phyloP scores from a whole-genome alignment of 306 rosid species.

The Dicorynia guianensis region DNA sequence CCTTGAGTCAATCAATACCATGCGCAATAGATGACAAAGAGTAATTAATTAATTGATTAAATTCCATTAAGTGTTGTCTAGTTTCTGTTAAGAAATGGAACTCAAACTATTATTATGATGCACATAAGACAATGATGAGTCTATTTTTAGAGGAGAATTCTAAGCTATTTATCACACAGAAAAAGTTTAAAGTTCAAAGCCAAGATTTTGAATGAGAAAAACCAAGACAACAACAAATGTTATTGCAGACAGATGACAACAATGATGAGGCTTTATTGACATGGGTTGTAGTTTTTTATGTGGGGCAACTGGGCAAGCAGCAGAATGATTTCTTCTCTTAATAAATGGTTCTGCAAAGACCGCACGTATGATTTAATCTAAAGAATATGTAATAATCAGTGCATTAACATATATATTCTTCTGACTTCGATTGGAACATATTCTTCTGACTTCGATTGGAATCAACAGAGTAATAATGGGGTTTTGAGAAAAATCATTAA shows the following conservation, averaged over 20 bases:
- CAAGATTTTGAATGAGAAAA: too few species aligned
- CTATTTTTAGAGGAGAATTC: too few species aligned
- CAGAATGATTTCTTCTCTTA: constrained; percentile 39
- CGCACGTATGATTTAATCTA: constrained; percentile 45
- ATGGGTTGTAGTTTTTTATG: constrained; percentile 27
- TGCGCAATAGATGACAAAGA: neutral
- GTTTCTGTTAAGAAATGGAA: constrained; percentile 31
- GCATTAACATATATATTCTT: constrained; percentile 35
- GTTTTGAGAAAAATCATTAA: constrained; percentile 34
- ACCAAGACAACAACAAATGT: too few species aligned
- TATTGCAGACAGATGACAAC: too few species aligned
- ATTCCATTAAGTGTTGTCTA: constrained; percentile 16
- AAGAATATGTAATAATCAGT: constrained; percentile 35
- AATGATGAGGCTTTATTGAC: constrained; percentile 39
- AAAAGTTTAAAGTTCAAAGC: too few species aligned
- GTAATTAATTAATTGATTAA: neutral
- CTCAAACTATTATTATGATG: constrained; percentile 35
- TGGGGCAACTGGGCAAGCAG: constrained; percentile 28
- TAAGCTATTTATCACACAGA: too few species aligned
- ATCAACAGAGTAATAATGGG: constrained; percentile 53
- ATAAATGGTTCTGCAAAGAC: constrained; percentile 43
- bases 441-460: constrained; percentile 42
- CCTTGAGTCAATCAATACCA: too few species aligned
- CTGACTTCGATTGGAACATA: constrained; percentile 43
- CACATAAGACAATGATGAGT: too few species aligned